phyloP scores from a whole-genome alignment of 306 rosid genomes.

The Pachyrhizus erosus region DNA sequence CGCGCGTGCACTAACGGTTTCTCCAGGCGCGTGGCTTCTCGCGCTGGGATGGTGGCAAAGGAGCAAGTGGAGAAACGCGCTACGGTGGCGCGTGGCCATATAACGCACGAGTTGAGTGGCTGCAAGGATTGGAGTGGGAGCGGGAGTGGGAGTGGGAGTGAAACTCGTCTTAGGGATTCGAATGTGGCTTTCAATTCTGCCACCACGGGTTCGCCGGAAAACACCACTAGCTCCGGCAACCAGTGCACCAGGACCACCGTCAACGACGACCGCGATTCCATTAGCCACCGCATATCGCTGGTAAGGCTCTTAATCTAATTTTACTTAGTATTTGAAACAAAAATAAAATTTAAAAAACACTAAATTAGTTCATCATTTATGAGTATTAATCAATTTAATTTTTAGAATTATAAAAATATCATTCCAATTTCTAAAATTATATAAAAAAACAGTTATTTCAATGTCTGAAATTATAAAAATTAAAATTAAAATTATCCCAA shows the following conservation, averaged over 20 bases:
- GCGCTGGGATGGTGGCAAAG: neutral
- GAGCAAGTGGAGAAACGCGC: neutral
- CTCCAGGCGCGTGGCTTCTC: too few relatives aligned
- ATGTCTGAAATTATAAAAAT: neutral
- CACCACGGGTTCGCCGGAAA: conserved; percentile 54
- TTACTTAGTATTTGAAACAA: neutral
- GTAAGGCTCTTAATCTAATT: conserved; percentile 34
- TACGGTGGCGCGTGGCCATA: conserved; percentile 42
- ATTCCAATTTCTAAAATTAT: too few relatives aligned
- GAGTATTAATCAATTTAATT: neutral
- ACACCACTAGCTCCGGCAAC: conserved; percentile 53
- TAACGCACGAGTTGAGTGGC: conserved; percentile 37
- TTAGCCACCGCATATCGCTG: conserved; percentile 64
- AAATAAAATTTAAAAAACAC: neutral
- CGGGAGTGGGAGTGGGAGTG: neutral
- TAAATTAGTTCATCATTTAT: neutral
- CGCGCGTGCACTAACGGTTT: neutral
- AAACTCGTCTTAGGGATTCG: conserved; percentile 38
- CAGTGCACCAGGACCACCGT: conserved; percentile 39
- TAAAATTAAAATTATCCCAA: neutral
- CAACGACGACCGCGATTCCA: conserved; percentile 69
- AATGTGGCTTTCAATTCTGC: conserved; percentile 45
- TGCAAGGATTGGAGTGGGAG: neutral
- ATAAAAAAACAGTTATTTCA: neutral
- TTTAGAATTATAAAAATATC: neutral